Base-by-base conservation (phyloP, 345 rosid genomes). In the Camelina neglecta region DNA sequence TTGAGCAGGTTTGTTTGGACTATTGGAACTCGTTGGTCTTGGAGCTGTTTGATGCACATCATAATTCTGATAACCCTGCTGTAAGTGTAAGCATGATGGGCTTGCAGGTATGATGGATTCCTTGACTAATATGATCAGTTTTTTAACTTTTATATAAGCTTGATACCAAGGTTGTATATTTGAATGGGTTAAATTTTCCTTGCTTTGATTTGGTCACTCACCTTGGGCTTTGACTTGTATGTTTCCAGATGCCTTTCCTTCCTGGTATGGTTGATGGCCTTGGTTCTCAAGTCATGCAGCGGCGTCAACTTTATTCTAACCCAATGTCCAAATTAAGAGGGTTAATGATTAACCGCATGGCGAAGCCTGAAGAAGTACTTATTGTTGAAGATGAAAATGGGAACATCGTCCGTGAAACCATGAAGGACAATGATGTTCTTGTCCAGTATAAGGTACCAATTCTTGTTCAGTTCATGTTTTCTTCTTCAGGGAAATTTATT, bases 301-400 rank as follows among this genome's bases (percentile, higher is more conserved):
- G 99, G 49, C 88, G 98, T 56, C 99, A 91, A 75, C 96, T 96
- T 72, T 96, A 91, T 81, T 81, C 91, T 59, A 81, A 75, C 61
- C 93, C 97, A 41, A 83, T 89, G 99, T 93, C 97, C 45, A 96
- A 88, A 82, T 72, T 93, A 82, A 86, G 98, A 81, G 85, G 91
- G 87, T 88, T 96, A 56, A 93, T 96, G 99, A 93, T 96, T 54
- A 88, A 87, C 65, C 97, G 99, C 31, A 96, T 96, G 98, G 99
- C 99, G 18, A 93, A 96, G 82, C 99, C 99, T 65, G 99, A 96
- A 73, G 99, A 96, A 80, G 98, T 96, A 72, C 78, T 96, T 44
- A 91, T 96, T 65, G 98, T 96, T 84, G 99, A 96, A 87, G 99
- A 96, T 87, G 99, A 96, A 85, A 96, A 96, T 83, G 99, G 99